Base-by-base conservation (phyloP, 2,329 filamentous ascomycete genomes). In the Aspergillus pseudoglaucus region DNA sequence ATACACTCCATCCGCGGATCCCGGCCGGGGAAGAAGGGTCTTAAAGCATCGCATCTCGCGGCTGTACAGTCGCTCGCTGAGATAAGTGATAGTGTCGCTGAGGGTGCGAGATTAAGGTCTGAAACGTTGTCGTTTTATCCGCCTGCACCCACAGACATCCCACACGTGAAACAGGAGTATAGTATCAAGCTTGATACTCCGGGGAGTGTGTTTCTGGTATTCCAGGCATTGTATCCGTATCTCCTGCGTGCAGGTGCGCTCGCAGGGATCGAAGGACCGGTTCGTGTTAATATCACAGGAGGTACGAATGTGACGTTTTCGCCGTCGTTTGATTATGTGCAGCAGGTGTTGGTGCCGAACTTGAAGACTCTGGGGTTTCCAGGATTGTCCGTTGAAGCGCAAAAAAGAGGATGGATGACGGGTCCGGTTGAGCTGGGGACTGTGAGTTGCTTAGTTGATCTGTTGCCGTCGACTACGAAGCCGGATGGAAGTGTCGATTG, bases 221-320 rank as follows among this genome's bases (percentile, higher is more conserved):
- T 83, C 47, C 80, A 83, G 59, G 79, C 80, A 4, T 65, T 83
- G 2, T 72, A 83, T 37, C 81, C 81, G 0, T 82, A 76, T 53
- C 60, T 83, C 2, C 61, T 83, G 1, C 76, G 80, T 61, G 61
- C 63, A 23, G 62, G 58, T 39, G 33, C n/a, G 8, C 33, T 35
- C 7, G 33, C 33, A 9, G n/a, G n/a, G 1, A 7, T 35, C 3
- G 54, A 57, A 18, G 18, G 4, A 50, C 46, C 37, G 42, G 61
- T 73, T 43, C 60, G 55, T 15, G 53, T 83, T 7, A 68, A 60
- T 2, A 72, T 83, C 32, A 75, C 66, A 6, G 80, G 81, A 4
- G 80, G 80, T 7, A 83, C 80, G 0, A 82, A 83, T 53, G 76
- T 79, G 2, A 75, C 75, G 0, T 71, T 67, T 25, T 75, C 76